Evolutionary conservation across 1,139 yeast species (phyloP).

Genomic region (Yamadazyma sp.): DNA sequence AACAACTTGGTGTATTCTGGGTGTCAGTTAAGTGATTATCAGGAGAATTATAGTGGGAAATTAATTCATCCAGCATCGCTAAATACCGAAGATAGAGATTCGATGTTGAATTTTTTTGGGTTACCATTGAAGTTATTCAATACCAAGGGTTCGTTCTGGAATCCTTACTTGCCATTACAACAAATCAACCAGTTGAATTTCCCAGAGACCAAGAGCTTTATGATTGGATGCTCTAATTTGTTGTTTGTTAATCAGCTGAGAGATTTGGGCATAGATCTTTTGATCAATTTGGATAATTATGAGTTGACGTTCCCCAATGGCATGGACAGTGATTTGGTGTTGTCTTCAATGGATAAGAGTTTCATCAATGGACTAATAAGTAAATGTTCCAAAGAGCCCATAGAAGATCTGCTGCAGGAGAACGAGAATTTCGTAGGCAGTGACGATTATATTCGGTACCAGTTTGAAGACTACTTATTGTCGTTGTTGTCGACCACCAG

Average conservation of each 20-base stretch:
- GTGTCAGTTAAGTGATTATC: slow-evolving; percentile 67
- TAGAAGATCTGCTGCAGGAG: slow-evolving; percentile 11
- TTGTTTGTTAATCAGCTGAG: slow-evolving; percentile 69
- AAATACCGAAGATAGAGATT: slow-evolving; percentile 73
- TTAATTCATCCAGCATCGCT: slow-evolving; percentile 65
- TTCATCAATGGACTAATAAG: slow-evolving; percentile 54
- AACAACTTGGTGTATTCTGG: slow-evolving; percentile 76
- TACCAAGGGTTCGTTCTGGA: slow-evolving; percentile 78
- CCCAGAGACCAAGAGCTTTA: slow-evolving; percentile 59
- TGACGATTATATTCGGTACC: slow-evolving; percentile 85
- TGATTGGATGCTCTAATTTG: slow-evolving; percentile 88
- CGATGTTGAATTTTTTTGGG: slow-evolving; percentile 80
- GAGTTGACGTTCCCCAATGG: slow-evolving; percentile 48
- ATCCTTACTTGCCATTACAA: slow-evolving; percentile 90
- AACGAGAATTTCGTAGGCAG: slow-evolving; percentile 55
- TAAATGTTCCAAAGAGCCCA: slow-evolving; percentile 17
- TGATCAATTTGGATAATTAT: slow-evolving; percentile 38
- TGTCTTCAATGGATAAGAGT: slow-evolving; percentile 68
- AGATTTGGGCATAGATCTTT: slow-evolving; percentile 47
- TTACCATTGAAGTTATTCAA: slow-evolving; percentile 85
- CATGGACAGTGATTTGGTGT: slow-evolving; percentile 36
- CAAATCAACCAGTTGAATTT: slow-evolving; percentile 74
- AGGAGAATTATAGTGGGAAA: slow-evolving; percentile 45
- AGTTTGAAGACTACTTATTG: slow-evolving; percentile 85
- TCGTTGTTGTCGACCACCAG: slow-evolving; percentile 74